Evolutionary conservation across 208 protist genomes (phyloP), one percentile per base, ranked within the genome.

Genomic region (Wallacemonas sp.): DNA sequence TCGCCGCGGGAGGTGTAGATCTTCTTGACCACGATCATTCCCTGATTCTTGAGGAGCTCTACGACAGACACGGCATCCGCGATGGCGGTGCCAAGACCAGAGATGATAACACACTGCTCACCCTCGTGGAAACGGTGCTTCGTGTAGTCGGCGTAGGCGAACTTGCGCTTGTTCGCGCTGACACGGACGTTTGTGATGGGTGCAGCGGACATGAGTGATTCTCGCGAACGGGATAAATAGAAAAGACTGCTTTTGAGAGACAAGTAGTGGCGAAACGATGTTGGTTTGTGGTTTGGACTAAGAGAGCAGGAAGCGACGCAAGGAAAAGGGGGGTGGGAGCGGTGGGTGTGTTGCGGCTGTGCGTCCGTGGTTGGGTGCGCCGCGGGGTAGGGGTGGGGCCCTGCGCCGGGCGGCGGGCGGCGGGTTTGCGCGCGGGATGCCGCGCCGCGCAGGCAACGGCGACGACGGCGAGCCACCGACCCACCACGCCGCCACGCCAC

Each of bases 1-100:
- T 83, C 79, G 27, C 84, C 79, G 26, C 86, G 89, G 17, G 86
- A 87, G 15, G 89, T 95, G 50, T 70, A 72, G 64, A 95, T 95
- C 68, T 81, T 87, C 68, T 86, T 95, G 37, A 95, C 80, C 46
- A 70, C 54, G 24, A 93, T 79, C 32, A 95, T 74, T 27, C 81
- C 83, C 71, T 95, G 85, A 65, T 89, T 92, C 78, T 89, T 92
- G 17, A 95, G 79, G 15, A 95, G 79, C 71, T 95, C 89, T 13
- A 78, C 86, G 38, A 95, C 89, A 65, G 89, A 85, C 24, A 95
- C 89, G 46, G 89, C 89, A 66, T 92, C 85, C 10, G 89, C 77
- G 55, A 95, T 92, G 50, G 89, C 86, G 57, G 76, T 78, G 38
- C 89, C 89, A 44, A 95, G 80, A 36, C 79, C 89, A 45, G 89